A percentile compares a stretch with the other conserved stretches of the same genome.
Conservation (phyloP, 2,329 filamentous ascomycete genomes). For the Colletotrichum coccodes region DNA sequence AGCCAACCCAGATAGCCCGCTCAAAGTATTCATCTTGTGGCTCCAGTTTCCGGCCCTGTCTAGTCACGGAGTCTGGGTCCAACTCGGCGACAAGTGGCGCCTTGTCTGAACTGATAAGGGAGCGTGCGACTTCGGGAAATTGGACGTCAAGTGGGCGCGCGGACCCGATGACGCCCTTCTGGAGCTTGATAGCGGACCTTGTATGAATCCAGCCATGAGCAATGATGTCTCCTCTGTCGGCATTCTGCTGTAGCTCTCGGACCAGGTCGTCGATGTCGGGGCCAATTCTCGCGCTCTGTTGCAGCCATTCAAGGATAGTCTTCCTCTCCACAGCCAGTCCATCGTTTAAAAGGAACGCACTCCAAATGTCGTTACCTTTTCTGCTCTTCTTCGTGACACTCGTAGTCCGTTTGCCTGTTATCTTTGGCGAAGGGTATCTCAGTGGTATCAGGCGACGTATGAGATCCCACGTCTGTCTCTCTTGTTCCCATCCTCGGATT, state of each 20-base stretch:
- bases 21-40: slow-evolving; percentile 90
- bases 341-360: slow-evolving; percentile 80
- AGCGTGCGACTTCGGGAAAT: slow-evolving; percentile 64
- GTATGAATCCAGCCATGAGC: slow-evolving; percentile 94
- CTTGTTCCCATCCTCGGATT: slow-evolving; percentile 75
- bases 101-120: slow-evolving; percentile 67
- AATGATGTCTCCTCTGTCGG: slow-evolving; percentile 83
- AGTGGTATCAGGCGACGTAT: slow-evolving; percentile 79
- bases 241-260: slow-evolving; percentile 78
- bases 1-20: slow-evolving; percentile 90
- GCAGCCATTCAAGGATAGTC: slow-evolving; percentile 86
- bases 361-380: not conserved
- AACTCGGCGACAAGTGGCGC: slow-evolving; percentile 83
- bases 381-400: not conserved
- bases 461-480: slow-evolving; percentile 92
- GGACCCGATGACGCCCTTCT: slow-evolving; percentile 74
- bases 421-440: slow-evolving; percentile 61
- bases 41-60: slow-evolving; percentile 81
- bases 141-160: slow-evolving; percentile 64
- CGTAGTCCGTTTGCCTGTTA: slow-evolving; percentile 3
- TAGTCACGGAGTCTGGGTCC: slow-evolving; percentile 88
- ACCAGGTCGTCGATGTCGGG: slow-evolving; percentile 81
- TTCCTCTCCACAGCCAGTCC: slow-evolving; percentile 80
- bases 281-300: slow-evolving; percentile 76
- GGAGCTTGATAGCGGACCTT: slow-evolving; percentile 86